Percentiles rank a stretch among this genome's conserved stretches.
phyloP scores from a whole-genome alignment of 192 early-diverging fungal genomes.

The Coemansia sp. region DNA sequence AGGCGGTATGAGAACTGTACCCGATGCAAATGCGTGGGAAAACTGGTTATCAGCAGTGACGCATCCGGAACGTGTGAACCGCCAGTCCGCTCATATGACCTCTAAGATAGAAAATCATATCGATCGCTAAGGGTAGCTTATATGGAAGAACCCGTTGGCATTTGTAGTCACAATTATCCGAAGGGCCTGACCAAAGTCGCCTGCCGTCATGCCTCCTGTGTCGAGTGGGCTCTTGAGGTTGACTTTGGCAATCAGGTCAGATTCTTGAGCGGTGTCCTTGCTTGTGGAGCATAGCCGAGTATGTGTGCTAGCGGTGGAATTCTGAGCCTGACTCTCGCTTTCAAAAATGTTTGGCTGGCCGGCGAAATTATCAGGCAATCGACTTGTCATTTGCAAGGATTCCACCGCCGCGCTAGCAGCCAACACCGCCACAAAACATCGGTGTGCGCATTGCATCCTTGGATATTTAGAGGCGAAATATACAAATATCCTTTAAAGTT shows the following conservation, averaged over 20 bases:
- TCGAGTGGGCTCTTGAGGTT: background rate
- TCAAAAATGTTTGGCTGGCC: background rate
- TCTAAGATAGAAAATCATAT: background rate
- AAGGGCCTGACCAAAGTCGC: background rate
- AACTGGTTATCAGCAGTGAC: background rate
- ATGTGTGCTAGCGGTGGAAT: background rate
- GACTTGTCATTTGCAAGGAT: background rate
- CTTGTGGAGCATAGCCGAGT: background rate
- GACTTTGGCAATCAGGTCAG: background rate
- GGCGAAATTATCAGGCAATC: background rate
- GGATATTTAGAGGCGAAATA: background rate
- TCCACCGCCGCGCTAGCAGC: background rate
- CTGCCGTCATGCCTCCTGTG: background rate
- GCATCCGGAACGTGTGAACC: background rate
- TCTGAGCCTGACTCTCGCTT: background rate
- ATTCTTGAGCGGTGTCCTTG: background rate
- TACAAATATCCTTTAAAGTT: background rate
- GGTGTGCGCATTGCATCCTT: background rate
- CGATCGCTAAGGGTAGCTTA: conserved; percentile 24
- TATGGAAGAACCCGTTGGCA: conserved; percentile 38
- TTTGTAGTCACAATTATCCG: conserved; percentile 28
- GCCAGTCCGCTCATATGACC: background rate
- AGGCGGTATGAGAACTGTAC: background rate
- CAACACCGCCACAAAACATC: background rate
- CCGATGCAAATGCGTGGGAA: background rate